A percentile compares a stretch with the other conserved stretches of the same genome.
phyloP scores from a whole-genome alignment of 805 yeast species.

The Spencermartinsiella europaea region DNA sequence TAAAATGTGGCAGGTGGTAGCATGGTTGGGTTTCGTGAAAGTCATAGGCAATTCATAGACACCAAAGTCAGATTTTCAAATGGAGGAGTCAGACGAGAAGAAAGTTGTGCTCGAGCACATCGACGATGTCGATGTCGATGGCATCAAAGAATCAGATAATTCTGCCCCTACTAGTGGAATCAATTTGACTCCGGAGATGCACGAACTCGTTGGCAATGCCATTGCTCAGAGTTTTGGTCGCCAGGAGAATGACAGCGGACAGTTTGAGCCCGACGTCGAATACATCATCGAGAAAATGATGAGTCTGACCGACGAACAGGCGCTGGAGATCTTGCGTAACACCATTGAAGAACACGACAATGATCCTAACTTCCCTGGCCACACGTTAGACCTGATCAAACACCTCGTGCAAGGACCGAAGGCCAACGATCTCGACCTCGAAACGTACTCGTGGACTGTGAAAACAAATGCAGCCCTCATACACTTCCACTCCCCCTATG shows the following conservation, averaged over 20 bases:
- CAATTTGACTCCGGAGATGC: constrained; percentile 12
- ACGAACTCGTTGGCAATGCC: constrained; percentile 7
- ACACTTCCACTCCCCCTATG: constrained; percentile 45
- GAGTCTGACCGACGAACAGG: constrained; percentile 34
- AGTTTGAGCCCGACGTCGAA: constrained; percentile 12
- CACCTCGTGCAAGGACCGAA: constrained; percentile 24
- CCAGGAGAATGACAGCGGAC: constrained; percentile 11
- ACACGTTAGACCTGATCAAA: constrained; percentile 34
- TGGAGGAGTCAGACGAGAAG: neutral
- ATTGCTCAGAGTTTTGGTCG: constrained; percentile 5
- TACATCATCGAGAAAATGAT: constrained; percentile 13
- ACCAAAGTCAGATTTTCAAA: no score
- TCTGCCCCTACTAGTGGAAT: neutral
- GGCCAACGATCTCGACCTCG: constrained; percentile 13
- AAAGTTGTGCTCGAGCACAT: neutral
- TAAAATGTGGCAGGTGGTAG: no score
- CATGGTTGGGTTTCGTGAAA: no score
- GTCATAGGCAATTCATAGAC: no score
- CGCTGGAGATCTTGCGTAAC: constrained; percentile 37
- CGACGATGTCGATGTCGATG: neutral
- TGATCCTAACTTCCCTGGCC: constrained; percentile 44
- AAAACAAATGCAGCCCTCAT: constrained; percentile 40
- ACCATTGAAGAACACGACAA: constrained; percentile 41
- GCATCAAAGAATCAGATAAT: neutral
- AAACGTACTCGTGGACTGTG: constrained; percentile 25